These are phyloP conservation scores for Beauveria pseudobassiana DNA, from an alignment of 2,329 filamentous ascomycete genomes.

Conservation along the genomic window DNA sequence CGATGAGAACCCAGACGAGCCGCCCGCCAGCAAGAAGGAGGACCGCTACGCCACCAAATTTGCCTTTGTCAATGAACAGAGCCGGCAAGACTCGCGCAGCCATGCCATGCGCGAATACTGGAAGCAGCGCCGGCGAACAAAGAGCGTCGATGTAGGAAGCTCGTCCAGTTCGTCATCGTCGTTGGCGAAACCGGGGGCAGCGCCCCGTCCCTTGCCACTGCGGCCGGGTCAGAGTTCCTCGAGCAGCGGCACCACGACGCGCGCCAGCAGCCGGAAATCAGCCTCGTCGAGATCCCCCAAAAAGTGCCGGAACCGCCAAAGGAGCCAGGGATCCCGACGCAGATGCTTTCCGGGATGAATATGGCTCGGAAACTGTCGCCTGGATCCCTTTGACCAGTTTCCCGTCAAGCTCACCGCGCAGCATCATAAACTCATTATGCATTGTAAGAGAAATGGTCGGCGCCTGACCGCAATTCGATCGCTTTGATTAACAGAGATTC, in stretches of 20 bases:
- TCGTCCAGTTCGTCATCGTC: background rate
- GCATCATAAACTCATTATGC: conserved; percentile 29
- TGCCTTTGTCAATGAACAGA: conserved; percentile 3
- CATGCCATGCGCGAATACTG: conserved; percentile 24
- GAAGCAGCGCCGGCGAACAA: conserved; percentile 18
- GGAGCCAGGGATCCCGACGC: conserved; percentile 12
- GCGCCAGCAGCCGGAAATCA: background rate
- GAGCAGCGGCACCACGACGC: background rate
- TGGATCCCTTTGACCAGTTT: conserved; percentile 29
- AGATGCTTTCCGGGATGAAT: conserved; percentile 21
- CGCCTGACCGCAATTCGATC: background rate
- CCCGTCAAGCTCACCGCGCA: conserved; percentile 25
- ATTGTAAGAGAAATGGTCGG: conserved; percentile 21
- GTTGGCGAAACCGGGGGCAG: background rate
- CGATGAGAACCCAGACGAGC: background rate
- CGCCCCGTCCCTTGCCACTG: background rate
- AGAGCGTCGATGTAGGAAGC: background rate
- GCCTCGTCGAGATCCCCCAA: background rate
- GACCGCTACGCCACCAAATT: background rate
- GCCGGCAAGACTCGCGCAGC: conserved; percentile 16
- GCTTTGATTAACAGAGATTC: background rate
- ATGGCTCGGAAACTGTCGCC: conserved; percentile 20
- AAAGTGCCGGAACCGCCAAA: background rate
- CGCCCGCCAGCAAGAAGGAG: background rate
- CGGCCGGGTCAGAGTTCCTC: background rate